Percentiles rank a stretch among this genome's conserved stretches.
Evolutionary conservation across 2,329 filamentous ascomycete genomes (phyloP).

Genomic region (Alternaria brassicae): DNA sequence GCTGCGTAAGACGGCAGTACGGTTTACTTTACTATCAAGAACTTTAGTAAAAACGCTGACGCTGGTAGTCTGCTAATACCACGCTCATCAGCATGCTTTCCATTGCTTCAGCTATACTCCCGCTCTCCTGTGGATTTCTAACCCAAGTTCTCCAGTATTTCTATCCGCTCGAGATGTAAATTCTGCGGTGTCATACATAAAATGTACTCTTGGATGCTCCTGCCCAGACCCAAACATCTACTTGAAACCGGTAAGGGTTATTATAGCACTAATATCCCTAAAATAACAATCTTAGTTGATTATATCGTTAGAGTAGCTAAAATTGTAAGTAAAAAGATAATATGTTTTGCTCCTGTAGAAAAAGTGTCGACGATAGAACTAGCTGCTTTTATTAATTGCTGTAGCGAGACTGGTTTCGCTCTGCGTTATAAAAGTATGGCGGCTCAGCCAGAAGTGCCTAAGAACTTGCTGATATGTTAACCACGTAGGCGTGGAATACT

Average conservation of each 20-base stretch:
- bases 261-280: fast-evolving
- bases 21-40: background rate
- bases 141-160: background rate
- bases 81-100: background rate
- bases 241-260: fast-evolving
- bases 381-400: background rate
- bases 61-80: background rate
- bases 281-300: background rate
- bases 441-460: background rate
- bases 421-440: background rate
- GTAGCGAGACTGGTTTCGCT: background rate
- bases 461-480: background rate
- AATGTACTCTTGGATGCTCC: fast-evolving
- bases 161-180: fast-evolving
- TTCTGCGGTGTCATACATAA: background rate
- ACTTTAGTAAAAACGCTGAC: background rate
- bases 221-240: background rate
- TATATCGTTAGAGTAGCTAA: background rate
- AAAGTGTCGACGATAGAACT: background rate
- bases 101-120: background rate
- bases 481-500: fast-evolving
- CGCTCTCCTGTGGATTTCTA: background rate
- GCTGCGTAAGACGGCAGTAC: fast-evolving
- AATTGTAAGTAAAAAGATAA: background rate
- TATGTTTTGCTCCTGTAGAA: fast-evolving